Evolutionary conservation across 208 protist species (phyloP), one percentile per base, ranked within the genome.

Genomic region (Spongospora subterranea): DNA sequence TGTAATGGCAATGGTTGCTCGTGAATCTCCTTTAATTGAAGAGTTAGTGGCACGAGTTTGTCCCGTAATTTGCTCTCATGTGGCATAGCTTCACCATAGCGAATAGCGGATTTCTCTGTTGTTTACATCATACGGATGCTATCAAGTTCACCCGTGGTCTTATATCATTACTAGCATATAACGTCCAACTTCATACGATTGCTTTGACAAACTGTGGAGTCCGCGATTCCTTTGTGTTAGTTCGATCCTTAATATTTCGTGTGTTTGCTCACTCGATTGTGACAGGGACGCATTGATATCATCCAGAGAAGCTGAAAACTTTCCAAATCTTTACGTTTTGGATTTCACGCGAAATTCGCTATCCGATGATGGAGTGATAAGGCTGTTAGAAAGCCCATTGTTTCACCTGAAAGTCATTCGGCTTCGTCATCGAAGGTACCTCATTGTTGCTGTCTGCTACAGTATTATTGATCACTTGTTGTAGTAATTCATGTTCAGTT

Each of bases 141-240:
- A 82, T 35, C 13, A 6, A 35, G 71, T 82, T 82, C 71, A 45
- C 17, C 71, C 71, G 71, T 40, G 40, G 11, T 82, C n/a, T 82
- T 20, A 35, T 82, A 20, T 39, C 17, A 20, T n/a, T 82, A 6
- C 71, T 82, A 6, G 40, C 35, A 13, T 43, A 35, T 43, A 82
- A 82, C 71, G 6, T 45, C 17, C 40, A 82, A 17, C 71, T 82
- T 6, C 71, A 82, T n/a, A 82, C 71, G 6, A 35, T 82, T 82
- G 71, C 71, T 35, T 35, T 82, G 6, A 35, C n/a, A 82, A 82
- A 82, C 35, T 82, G 71, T 35, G 71, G 71, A 20, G 35, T 82
- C 40, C 35, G 71, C 17, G 71, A 82, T 82, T n/a, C 71, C 17
- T 82, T 82, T 82, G 17, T 82, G 71, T 82, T 39, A 35, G n/a